Evolutionary conservation across 208 protist species (phyloP).

Genomic region (Trypanosoma cruzi): DNA sequence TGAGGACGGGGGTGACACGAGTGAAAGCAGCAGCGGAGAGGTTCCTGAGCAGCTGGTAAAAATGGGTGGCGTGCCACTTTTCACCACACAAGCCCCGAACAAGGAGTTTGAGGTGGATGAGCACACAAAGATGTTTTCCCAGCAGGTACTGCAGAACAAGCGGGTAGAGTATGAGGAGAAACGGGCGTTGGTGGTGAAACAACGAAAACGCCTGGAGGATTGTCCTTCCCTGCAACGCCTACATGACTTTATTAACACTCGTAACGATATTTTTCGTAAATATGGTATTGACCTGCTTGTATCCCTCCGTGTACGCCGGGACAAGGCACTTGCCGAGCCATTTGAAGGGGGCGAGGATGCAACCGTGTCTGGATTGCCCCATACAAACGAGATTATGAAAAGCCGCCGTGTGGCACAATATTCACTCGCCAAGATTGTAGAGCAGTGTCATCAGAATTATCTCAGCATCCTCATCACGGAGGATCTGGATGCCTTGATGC

Average conservation of each 20-base stretch:
- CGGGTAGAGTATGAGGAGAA: slow-evolving; percentile 87
- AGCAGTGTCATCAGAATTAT: slow-evolving; percentile 81
- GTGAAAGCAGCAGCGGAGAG: slow-evolving; percentile 80
- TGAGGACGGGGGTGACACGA: slow-evolving; percentile 76
- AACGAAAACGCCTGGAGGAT: slow-evolving; percentile 53
- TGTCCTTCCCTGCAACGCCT: slow-evolving; percentile 50
- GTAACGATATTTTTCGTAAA: slow-evolving; percentile 59
- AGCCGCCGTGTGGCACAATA: slow-evolving; percentile 76
- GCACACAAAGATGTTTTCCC: slow-evolving; percentile 88
- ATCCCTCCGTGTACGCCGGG: slow-evolving; percentile 64
- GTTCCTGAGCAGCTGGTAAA: slow-evolving; percentile 68
- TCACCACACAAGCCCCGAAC: slow-evolving; percentile 44
- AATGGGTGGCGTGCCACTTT: slow-evolving; percentile 70
- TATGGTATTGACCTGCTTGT: slow-evolving; percentile 84
- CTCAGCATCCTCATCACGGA: slow-evolving; percentile 58
- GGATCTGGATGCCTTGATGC: slow-evolving; percentile 60
- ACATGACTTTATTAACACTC: slow-evolving; percentile 63
- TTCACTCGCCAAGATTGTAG: slow-evolving; percentile 78
- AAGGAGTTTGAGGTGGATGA: slow-evolving; percentile 75
- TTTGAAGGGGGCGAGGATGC: slow-evolving; percentile 71
- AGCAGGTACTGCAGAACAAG: slow-evolving; percentile 88
- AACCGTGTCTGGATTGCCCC: slow-evolving; percentile 33
- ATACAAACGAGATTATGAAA: slow-evolving; percentile 55
- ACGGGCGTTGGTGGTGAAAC: slow-evolving; percentile 53
- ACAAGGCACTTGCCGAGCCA: slow-evolving; percentile 68